These are phyloP conservation scores for Schizophyllum amplum DNA, from an alignment of 1,284 basidiomycete genomes.

Conservation along the genomic window DNA sequence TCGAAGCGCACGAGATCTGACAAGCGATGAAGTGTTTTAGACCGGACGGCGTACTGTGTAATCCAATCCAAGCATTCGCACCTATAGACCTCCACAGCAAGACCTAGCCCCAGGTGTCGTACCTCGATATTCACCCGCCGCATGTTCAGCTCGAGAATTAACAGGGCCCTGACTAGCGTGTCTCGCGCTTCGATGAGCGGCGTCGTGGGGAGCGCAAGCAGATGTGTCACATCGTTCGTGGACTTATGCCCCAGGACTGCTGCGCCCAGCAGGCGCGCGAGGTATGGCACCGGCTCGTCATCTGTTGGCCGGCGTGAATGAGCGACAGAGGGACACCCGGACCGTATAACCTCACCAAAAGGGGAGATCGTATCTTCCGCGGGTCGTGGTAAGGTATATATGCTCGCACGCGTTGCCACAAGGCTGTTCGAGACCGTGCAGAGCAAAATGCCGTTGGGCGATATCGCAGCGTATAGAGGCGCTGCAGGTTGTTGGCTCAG, in stretches of 20 bases:
- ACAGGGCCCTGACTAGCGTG: not conserved
- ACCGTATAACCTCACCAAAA: no score
- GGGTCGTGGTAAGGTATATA: not conserved
- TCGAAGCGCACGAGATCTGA: slow-evolving; percentile 1
- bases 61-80: no score
- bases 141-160: not conserved
- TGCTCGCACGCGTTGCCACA: not conserved
- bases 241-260: not conserved
- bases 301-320: no score
- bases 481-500: not conserved
- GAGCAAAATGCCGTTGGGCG: not conserved
- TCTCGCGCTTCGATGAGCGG: not conserved
- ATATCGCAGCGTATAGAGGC: not conserved
- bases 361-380: no score
- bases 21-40: no score
- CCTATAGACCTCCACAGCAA: not conserved
- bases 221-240: not conserved
- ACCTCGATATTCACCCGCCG: not conserved
- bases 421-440: not conserved
- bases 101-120: not conserved
- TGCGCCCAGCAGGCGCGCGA: slow-evolving; percentile 1
- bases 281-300: no score
- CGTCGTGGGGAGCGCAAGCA: not conserved
- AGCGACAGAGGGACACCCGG: no score
- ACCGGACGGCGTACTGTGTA: no score